A percentile compares a stretch with the other conserved stretches of the same genome.
These are phyloP conservation scores for Aspergillus fumigatus DNA, from an alignment of 2,329 filamentous ascomycete genomes.

Conservation along the genomic window DNA sequence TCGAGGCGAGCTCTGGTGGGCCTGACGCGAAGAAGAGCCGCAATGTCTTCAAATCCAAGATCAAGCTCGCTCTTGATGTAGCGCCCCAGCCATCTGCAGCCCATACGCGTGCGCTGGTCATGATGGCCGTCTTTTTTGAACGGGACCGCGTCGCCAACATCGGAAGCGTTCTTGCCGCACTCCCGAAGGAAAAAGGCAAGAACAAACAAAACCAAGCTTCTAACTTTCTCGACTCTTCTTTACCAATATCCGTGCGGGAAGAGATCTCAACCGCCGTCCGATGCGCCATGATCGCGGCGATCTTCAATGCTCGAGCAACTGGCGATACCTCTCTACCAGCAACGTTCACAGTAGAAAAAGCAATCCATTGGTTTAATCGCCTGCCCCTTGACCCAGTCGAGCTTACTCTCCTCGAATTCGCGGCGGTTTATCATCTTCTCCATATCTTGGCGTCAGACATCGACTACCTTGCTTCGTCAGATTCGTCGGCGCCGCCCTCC, in stretches of 20 bases:
- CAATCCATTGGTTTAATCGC: slow-evolving; percentile 39
- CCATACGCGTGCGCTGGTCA: slow-evolving; percentile 54
- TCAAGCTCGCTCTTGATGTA: slow-evolving; percentile 65
- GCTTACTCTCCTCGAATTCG: slow-evolving; percentile 39
- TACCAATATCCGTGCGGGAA: slow-evolving; percentile 45
- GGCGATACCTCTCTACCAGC: slow-evolving; percentile 30
- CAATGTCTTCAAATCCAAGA: slow-evolving; percentile 45
- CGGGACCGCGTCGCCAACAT: slow-evolving; percentile 49
- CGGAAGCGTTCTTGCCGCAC: slow-evolving; percentile 48
- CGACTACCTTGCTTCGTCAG: slow-evolving; percentile 34
- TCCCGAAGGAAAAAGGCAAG: slow-evolving; percentile 41
- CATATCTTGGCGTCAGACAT: slow-evolving; percentile 39
- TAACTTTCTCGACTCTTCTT: slow-evolving; percentile 51
- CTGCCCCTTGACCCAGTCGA: slow-evolving; percentile 41
- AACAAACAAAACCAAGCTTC: slow-evolving; percentile 29
- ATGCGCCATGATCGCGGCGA: slow-evolving; percentile 55
- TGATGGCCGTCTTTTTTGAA: slow-evolving; percentile 56
- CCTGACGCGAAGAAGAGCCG: slow-evolving; percentile 39
- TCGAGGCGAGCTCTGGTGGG: slow-evolving; percentile 52
- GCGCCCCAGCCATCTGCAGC: slow-evolving; percentile 76
- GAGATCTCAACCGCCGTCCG: slow-evolving; percentile 56
- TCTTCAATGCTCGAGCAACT: slow-evolving; percentile 39
- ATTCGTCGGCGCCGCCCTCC: slow-evolving; percentile 26
- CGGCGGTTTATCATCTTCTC: slow-evolving; percentile 39
- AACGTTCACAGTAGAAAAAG: slow-evolving; percentile 37